Conservation (phyloP, 352 stramenopile species). For the Phytopythium vexans region DNA sequence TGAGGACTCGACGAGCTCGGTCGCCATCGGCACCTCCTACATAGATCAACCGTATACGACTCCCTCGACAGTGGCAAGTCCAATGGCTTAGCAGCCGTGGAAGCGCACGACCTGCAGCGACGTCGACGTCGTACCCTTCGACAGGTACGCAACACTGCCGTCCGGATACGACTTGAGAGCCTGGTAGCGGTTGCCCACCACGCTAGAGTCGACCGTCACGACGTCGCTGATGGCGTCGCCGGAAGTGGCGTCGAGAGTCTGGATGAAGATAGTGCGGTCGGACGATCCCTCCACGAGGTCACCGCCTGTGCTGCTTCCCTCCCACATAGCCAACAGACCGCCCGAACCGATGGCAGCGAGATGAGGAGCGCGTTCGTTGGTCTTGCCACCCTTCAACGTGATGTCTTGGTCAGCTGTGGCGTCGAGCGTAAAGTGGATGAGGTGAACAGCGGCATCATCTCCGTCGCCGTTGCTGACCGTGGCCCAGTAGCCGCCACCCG, state of each 20-base stretch:
- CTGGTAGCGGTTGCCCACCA: conserved; percentile 64
- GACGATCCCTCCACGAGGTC: conserved; percentile 22
- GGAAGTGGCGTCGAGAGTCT: conserved; percentile 39
- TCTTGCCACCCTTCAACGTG: conserved; percentile 34
- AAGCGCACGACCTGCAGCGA: conserved; percentile 47
- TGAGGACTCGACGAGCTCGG: too few species aligned
- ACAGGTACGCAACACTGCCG: conserved; percentile 49
- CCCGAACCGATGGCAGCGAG: conserved; percentile 34
- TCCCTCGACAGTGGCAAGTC: too few species aligned
- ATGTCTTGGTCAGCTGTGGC: conserved; percentile 44
- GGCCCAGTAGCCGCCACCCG: conserved; percentile 54
- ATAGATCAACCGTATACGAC: too few species aligned
- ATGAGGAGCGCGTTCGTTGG: conserved; percentile 53
- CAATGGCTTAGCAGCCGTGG: conserved; percentile 40
- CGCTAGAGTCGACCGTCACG: conserved; percentile 33
- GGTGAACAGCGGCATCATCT: conserved; percentile 44
- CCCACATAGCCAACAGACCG: conserved; percentile 45
- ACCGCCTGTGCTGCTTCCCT: conserved; percentile 33
- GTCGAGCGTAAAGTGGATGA: conserved; percentile 57
- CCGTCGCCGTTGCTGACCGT: conserved; percentile 55
- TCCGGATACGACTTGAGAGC: conserved; percentile 48
- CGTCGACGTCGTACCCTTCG: conserved; percentile 32
- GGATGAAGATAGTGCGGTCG: conserved; percentile 43
- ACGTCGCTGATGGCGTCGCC: conserved; percentile 40
- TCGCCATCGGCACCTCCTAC: too few species aligned